A percentile compares a stretch with the other conserved stretches of the same genome.
These are phyloP conservation scores for Podaxis sp. DNA, from an alignment of 768 basidiomycete genomes.

Conservation along the genomic window DNA sequence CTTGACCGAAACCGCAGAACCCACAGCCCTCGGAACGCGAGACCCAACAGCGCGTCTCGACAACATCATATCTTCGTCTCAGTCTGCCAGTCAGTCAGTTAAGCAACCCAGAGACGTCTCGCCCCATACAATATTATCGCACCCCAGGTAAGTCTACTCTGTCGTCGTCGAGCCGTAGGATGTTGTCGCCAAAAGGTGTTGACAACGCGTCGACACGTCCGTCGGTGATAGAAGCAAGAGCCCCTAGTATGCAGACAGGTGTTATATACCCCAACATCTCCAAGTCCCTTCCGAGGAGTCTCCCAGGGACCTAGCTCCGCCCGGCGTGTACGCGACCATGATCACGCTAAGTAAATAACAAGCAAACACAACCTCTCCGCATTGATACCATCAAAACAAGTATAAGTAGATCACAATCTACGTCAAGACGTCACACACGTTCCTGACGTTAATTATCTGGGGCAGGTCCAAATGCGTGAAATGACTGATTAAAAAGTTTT, in stretches of 20 bases:
- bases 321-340: background rate
- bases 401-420: too few species aligned
- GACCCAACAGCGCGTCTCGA: background rate
- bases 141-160: background rate
- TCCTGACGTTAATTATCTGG: background rate
- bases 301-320: background rate
- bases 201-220: background rate
- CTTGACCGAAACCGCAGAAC: background rate
- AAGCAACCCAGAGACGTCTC: too few species aligned
- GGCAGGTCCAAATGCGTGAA: background rate
- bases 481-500: background rate
- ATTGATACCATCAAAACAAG: too few species aligned
- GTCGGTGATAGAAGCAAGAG: background rate
- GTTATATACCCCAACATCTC: background rate
- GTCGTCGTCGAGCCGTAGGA: background rate
- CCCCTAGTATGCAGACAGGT: background rate
- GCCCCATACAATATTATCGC: background rate
- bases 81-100: too few species aligned
- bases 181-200: background rate
- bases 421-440: background rate
- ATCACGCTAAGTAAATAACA: background rate
- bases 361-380: background rate
- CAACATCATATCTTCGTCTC: background rate
- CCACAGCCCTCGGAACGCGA: background rate
- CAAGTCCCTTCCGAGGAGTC: background rate